Percentiles rank a stretch among this genome's conserved stretches.
phyloP scores from a whole-genome alignment of 345 rosid species.

The Dimocarpus longan region DNA sequence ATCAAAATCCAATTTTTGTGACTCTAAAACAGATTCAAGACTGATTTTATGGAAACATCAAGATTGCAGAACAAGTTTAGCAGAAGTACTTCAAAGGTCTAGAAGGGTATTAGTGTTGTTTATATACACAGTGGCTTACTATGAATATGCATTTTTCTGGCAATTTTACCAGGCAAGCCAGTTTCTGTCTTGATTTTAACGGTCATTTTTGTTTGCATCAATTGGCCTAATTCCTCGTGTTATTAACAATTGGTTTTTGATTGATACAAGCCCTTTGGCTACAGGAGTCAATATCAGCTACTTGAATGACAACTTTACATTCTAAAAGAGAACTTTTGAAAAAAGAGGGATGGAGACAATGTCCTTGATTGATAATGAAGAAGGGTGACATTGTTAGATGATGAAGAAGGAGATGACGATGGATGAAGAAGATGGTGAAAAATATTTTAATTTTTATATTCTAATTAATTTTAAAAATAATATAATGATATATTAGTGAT shows the following conservation, averaged over 20 bases:
- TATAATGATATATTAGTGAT: no score
- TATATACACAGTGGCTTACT: slow-evolving; percentile 73
- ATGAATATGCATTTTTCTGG: slow-evolving; percentile 77
- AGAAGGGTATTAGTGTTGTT: slow-evolving; percentile 66
- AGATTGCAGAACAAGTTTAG: slow-evolving; percentile 83
- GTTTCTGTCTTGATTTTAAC: slow-evolving; percentile 1
- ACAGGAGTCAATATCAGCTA: slow-evolving; percentile 14
- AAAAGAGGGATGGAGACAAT: no score
- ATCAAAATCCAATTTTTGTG: no score
- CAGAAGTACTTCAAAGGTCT: slow-evolving; percentile 78
- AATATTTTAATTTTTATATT: no score
- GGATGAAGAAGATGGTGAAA: no score
- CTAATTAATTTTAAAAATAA: no score
- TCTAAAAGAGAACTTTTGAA: neutral
- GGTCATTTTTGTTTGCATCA: slow-evolving; percentile 11
- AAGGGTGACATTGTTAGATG: no score
- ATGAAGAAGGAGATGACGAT: no score
- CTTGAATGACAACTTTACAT: slow-evolving; percentile 20
- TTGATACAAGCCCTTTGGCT: slow-evolving; percentile 6
- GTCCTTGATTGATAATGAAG: no score
- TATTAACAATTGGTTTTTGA: slow-evolving; percentile 1
- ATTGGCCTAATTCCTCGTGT: slow-evolving; percentile 10
- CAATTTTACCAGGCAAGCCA: slow-evolving; percentile 74
- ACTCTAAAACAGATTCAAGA: no score
- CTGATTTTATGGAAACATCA: slow-evolving; percentile 84